Percentiles rank a stretch among this genome's conserved stretches.
Evolutionary conservation across 805 yeast species (phyloP).

Genomic region (Saturnispora silvae): DNA sequence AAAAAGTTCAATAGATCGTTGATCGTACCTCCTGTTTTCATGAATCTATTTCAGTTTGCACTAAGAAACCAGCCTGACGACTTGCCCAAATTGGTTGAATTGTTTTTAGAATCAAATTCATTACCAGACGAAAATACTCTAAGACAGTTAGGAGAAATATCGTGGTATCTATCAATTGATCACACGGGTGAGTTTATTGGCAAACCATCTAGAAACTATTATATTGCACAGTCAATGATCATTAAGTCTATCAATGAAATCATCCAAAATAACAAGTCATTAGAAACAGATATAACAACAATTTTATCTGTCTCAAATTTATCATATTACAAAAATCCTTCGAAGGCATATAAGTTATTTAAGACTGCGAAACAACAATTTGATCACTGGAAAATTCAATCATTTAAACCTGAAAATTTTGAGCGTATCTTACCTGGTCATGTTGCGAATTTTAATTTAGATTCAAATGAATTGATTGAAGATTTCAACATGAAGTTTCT

Average conservation of each 20-base stretch:
- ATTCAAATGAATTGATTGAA: conserved; percentile 15
- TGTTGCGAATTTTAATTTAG: background rate
- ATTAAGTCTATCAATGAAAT: conserved; percentile 17
- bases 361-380: conserved; percentile 23
- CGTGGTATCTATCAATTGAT: conserved; percentile 24
- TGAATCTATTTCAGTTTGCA: conserved; percentile 19
- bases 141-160: conserved; percentile 20
- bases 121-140: conserved; percentile 11
- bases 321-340: conserved; percentile 16
- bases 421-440: conserved; percentile 8
- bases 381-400: conserved; percentile 25
- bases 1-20: conserved; percentile 13
- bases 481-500: conserved; percentile 22
- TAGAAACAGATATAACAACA: conserved; percentile 19
- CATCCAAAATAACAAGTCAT: conserved; percentile 9
- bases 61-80: conserved; percentile 15
- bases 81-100: conserved; percentile 16
- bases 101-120: conserved; percentile 13
- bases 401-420: conserved; percentile 25
- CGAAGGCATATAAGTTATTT: conserved; percentile 18
- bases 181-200: conserved; percentile 19
- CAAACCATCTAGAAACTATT: conserved; percentile 17
- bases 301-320: conserved; percentile 23
- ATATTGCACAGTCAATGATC: conserved; percentile 19
- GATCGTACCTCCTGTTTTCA: conserved; percentile 21